Base-by-base conservation (phyloP, 257 asterid species). In the Solanum medicagineum region DNA sequence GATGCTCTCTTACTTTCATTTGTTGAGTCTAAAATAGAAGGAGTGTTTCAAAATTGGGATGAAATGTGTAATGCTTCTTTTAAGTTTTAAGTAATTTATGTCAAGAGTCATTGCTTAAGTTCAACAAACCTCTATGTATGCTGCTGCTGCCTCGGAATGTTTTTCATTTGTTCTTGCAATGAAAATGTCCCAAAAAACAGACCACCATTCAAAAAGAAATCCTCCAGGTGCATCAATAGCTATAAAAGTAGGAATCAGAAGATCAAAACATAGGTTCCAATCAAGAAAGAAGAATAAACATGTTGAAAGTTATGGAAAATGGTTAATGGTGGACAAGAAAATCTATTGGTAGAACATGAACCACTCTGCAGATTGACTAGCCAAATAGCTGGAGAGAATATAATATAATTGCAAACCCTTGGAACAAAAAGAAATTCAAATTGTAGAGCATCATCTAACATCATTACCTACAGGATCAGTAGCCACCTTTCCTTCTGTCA, bases 141-240 rank as follows among this genome's bases (percentile, higher is more conserved):
- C 94, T 54, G 99, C 99, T 88, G 99, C 99, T 89, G 99, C 89
- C 89, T 97, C 99, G 19, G 99, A 97, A 89, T 97, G 99, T 92
- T 97, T 97, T 89, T 92, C 99, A 66, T 97, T 97, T 73, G 98
- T 95, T 92, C 99, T 92, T 82, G 99, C 97, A 84, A 97, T 97
- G 91, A 94, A 97, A 83, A 97, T 97, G 89, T 97, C 99, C 99
- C 99, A 97, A 87, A 97, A 95, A 65, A 95, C 99, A 59, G 99
- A 97, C 99, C 99, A 97, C 99, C 99, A 97, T 77, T 97, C 99
- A 82, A 94, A 94, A 51, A 97, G 95, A 92, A 97, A 97, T 81
- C 99, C 99, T 85, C 99, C 99, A 44, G 99, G 99, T 20, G 99
- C 99, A 86, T 97, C 99, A 89, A 97, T 97, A 55, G 99, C 99